A percentile compares a stretch with the other conserved stretches of the same genome.
Conservation (phyloP, 2,329 filamentous ascomycete genomes). For the Pseudopyrenochaeta lycopersici region DNA sequence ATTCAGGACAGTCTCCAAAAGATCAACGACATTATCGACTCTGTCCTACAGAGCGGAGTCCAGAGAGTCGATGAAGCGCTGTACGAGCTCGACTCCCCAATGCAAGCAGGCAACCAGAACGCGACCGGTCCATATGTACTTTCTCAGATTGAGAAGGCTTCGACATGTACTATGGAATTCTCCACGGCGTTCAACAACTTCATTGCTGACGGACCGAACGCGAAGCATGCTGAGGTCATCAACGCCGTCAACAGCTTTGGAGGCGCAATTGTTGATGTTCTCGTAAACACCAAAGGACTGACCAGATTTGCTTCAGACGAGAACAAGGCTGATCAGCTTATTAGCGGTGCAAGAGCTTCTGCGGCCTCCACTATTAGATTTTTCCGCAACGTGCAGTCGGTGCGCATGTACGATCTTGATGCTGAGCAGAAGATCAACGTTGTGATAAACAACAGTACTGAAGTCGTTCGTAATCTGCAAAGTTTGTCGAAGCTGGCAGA, state of each 20-base stretch:
- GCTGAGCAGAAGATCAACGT: slow-evolving; percentile 94
- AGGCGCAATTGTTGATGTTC: slow-evolving; percentile 89
- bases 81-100: slow-evolving; percentile 95
- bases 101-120: slow-evolving; percentile 99
- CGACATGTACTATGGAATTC: slow-evolving; percentile 93
- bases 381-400: slow-evolving; percentile 93
- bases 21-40: slow-evolving; percentile 97
- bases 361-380: slow-evolving; percentile 90
- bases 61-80: slow-evolving; percentile 94
- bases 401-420: slow-evolving; percentile 90
- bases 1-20: slow-evolving; percentile 87
- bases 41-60: slow-evolving; percentile 90
- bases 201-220: slow-evolving; percentile 94
- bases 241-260: slow-evolving; percentile 91
- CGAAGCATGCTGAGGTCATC: slow-evolving; percentile 88
- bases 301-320: slow-evolving; percentile 93
- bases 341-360: slow-evolving; percentile 82
- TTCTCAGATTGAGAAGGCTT: slow-evolving; percentile 97
- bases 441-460: slow-evolving; percentile 95
- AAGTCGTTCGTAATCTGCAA: slow-evolving; percentile 93
- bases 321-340: slow-evolving; percentile 87
- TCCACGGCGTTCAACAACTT: slow-evolving; percentile 98
- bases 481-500: slow-evolving; percentile 93
- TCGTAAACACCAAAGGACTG: slow-evolving; percentile 95
- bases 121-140: slow-evolving; percentile 93